Base-by-base conservation (phyloP, 495 filamentous ascomycete genomes). In the Cairneyella variabilis region DNA sequence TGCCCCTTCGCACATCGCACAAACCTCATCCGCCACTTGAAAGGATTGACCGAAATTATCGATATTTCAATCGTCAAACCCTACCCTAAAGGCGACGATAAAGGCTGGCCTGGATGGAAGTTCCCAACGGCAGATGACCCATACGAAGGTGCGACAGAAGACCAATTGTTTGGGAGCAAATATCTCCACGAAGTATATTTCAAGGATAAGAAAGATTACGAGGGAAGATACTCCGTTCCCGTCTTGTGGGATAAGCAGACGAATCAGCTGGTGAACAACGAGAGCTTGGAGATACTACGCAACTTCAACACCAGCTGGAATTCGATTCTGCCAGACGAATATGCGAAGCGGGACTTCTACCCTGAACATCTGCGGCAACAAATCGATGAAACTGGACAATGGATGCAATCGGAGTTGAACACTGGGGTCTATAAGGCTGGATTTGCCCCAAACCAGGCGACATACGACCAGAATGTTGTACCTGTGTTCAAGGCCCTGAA, bases 351-450 rank as follows among this genome's bases (percentile, higher is more conserved):
- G 20, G 53, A 89, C 88, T 77, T 87, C 36, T 85, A 83, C 62
- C 89, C 88, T 0, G 53, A 70, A 26, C 57, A 74, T 1, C 70
- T 91, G 17, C 73, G 71, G 21, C 48, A 65, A 41, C 64, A 84
- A 17, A 93, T 96, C 63, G 88, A 96, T 54, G 73, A 76, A 39
- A 70, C 83, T 50, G 93, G 93, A 64, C 79, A 82, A 26, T 95
- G 89, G 89, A 83, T 85, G 53, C 93, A 93, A 69, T 77, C 88
- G 60, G 79, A 86, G 53, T 75, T 96, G 64, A 96, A 96, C 67
- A 91, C 91, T 64, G 90, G 89, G 32, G 88, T 95, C 27, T 95
- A 95, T 73, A 69, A 72, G 54, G 59, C 63, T 23, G 71, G 70
- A 11, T 73, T 78, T 49, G 76, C 73, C 28, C 67, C 59, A 3